phyloP scores from a whole-genome alignment of 2,329 filamentous ascomycete genomes.

The Fusarium abutilonis region DNA sequence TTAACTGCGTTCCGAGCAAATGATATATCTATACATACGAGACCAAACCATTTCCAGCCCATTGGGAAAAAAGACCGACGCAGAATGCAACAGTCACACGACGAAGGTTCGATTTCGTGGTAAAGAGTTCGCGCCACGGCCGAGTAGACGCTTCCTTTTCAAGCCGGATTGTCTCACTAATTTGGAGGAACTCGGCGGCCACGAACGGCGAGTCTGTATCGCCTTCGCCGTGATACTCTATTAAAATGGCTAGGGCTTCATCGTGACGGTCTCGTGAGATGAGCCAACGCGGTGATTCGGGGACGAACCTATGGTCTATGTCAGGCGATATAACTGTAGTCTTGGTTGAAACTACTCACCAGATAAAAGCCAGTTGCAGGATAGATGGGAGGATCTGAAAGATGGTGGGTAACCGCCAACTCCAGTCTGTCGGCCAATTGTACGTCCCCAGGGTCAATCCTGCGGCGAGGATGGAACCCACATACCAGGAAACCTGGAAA shows the following conservation, averaged over 20 bases:
- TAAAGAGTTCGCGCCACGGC: conserved; percentile 39
- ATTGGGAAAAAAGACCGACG: conserved; percentile 30
- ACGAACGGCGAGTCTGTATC: conserved; percentile 24
- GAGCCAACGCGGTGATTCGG: conserved; percentile 38
- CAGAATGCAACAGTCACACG: conserved; percentile 42
- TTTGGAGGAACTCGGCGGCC: conserved; percentile 29
- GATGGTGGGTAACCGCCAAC: conserved; percentile 59
- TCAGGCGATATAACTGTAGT: too few relatives aligned
- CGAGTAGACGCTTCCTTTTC: conserved; percentile 31
- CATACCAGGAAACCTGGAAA: conserved; percentile 17
- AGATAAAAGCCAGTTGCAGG: conserved; percentile 19
- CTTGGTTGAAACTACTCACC: not conserved
- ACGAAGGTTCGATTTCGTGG: conserved; percentile 43
- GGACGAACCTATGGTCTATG: conserved; percentile 15
- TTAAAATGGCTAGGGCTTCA: conserved; percentile 27
- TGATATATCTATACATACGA: not conserved
- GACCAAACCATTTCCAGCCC: conserved; percentile 29
- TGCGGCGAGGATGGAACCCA: conserved; percentile 20
- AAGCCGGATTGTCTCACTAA: conserved; percentile 28
- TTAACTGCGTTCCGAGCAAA: too few relatives aligned
- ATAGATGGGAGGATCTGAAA: conserved; percentile 52
- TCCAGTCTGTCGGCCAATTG: conserved; percentile 52
- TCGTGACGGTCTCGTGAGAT: conserved; percentile 38
- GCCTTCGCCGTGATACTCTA: conserved; percentile 34
- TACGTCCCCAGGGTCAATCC: conserved; percentile 53